These are phyloP conservation scores for Paraleonurus japonicus DNA, from an alignment of 257 asterid genomes.

Conservation along the genomic window DNA sequence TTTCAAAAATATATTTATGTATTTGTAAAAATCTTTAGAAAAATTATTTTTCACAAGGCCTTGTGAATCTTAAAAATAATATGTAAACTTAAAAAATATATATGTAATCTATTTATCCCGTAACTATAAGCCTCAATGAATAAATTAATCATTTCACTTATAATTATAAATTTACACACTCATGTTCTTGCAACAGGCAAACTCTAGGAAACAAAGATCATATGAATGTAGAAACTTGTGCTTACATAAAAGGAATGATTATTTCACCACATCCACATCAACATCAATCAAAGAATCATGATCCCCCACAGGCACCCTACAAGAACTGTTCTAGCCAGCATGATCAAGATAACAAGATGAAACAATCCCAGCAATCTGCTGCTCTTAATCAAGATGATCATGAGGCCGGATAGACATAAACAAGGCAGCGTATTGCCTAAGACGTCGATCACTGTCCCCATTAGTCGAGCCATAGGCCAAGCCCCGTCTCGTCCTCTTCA, in stretches of 20 bases:
- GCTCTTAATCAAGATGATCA: conserved; percentile 73
- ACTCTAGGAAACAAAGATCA: neutral
- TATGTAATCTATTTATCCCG: neutral
- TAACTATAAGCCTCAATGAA: neutral
- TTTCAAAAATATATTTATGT: neutral
- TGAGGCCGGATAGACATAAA: conserved; percentile 85
- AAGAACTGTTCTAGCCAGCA: neutral
- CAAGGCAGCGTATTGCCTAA: conserved; percentile 70
- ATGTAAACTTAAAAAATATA: no score
- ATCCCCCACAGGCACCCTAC: neutral
- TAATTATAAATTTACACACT: neutral
- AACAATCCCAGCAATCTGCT: neutral
- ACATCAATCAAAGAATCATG: neutral
- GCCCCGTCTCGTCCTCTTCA: conserved; percentile 45
- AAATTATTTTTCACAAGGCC: neutral
- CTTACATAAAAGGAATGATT: neutral
- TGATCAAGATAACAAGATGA: neutral
- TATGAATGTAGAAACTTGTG: neutral
- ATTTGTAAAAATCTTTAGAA: neutral
- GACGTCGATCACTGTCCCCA: conserved; percentile 55
- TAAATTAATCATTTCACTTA: neutral
- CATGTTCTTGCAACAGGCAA: neutral
- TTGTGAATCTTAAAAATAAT: neutral
- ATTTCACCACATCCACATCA: neutral
- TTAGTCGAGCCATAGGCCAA: conserved; percentile 9